Conservation (phyloP, 345 rosid genomes). For the Diplotaxis tenuifolia region DNA sequence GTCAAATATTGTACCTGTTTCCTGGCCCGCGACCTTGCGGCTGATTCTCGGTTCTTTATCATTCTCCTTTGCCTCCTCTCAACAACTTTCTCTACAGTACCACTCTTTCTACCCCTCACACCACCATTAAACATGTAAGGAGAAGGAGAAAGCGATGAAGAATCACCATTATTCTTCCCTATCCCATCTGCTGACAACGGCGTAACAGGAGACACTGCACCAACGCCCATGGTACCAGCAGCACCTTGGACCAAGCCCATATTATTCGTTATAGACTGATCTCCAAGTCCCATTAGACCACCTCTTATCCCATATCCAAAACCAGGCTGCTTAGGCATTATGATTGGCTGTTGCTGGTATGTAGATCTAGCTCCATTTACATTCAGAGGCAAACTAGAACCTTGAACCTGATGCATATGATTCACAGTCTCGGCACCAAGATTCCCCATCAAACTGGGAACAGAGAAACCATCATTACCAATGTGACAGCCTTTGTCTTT, state of each 20-base stretch:
- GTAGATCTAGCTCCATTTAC: conserved; percentile 61
- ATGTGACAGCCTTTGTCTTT: conserved; percentile 43
- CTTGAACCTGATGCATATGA: conserved; percentile 48
- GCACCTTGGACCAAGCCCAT: conserved; percentile 44
- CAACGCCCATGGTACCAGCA: conserved; percentile 41
- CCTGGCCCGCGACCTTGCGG: conserved; percentile 97
- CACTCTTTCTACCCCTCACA: conserved; percentile 69
- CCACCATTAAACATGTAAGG: conserved; percentile 75
- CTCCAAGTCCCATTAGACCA: conserved; percentile 56
- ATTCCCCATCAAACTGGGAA: conserved; percentile 41
- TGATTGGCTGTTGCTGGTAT: conserved; percentile 49
- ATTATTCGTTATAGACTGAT: conserved; percentile 52
- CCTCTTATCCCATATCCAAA: conserved; percentile 55
- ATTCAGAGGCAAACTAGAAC: conserved; percentile 61
- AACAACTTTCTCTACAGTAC: conserved; percentile 82
- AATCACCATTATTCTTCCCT: conserved; percentile 75
- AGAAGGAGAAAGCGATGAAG: conserved; percentile 74
- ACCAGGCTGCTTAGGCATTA: conserved; percentile 66
- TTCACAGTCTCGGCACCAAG: conserved; percentile 36
- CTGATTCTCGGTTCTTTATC: conserved; percentile 98
- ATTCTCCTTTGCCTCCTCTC: conserved; percentile 99
- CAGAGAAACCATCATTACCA: conserved; percentile 47
- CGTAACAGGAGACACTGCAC: conserved; percentile 67
- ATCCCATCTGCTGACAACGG: conserved; percentile 74
- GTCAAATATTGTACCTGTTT: conserved; percentile 65